Percentiles rank a stretch among this genome's conserved stretches.
Conservation (phyloP, 768 basidiomycete genomes). For the Leccinum rimulosum region DNA sequence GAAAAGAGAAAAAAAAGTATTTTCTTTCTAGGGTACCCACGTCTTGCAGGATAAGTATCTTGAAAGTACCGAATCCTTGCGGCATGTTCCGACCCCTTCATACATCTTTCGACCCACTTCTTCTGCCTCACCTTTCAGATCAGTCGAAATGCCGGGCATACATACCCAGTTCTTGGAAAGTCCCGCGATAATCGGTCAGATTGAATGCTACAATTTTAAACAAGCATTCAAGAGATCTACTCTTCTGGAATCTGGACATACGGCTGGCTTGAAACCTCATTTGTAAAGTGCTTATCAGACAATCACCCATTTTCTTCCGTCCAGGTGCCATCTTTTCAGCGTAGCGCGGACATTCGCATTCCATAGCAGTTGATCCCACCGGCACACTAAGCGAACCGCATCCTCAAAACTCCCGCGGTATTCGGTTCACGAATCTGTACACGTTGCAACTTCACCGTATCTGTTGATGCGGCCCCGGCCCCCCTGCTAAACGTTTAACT, state of each 20-base stretch:
- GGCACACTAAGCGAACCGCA: neutral
- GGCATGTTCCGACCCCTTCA: constrained; percentile 12
- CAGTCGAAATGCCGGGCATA: constrained; percentile 15
- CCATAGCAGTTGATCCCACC: constrained; percentile 3
- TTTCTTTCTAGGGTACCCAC: neutral
- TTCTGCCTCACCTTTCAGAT: constrained; percentile 18
- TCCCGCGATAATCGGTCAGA: constrained; percentile 24
- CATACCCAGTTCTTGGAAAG: constrained; percentile 7
- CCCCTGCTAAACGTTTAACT: constrained; percentile 29
- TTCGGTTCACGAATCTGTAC: neutral
- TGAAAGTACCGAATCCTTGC: neutral
- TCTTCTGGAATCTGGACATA: neutral
- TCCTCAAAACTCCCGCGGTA: constrained; percentile 1
- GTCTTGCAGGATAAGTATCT: neutral
- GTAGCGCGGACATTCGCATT: neutral
- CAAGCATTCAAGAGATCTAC: constrained; percentile 5
- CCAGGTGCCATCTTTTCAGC: neutral
- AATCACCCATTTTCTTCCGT: neutral
- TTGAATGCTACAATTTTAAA: neutral
- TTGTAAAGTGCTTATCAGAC: constrained; percentile 16
- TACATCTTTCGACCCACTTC: constrained; percentile 19
- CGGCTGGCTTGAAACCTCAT: neutral
- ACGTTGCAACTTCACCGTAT: neutral
- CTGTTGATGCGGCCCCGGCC: constrained; percentile 6
- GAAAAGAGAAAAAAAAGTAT: neutral